Percentiles rank a stretch among this genome's conserved stretches.
Conservation (phyloP, 106 monocot species). For the Xerophyta viscosa region DNA sequence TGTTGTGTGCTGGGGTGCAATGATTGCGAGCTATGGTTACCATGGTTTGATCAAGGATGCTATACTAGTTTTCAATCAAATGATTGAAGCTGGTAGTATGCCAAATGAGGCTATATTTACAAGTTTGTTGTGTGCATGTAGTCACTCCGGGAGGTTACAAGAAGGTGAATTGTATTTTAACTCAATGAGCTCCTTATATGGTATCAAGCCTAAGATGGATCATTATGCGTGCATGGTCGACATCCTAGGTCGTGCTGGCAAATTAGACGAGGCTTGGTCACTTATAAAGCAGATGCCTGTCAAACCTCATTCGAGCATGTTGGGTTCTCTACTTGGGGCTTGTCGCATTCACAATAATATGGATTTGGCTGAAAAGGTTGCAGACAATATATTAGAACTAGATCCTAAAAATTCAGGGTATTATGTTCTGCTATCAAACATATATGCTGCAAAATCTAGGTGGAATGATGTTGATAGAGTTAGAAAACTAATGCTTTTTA, state of each 20-base stretch:
- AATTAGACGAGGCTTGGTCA: conserved; percentile 39
- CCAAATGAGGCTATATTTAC: conserved; percentile 55
- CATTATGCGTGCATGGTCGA: conserved; percentile 63
- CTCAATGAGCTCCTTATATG: conserved; percentile 22
- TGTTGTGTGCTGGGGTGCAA: conserved; percentile 59
- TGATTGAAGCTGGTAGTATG: conserved; percentile 28
- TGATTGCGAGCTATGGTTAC: conserved; percentile 54
- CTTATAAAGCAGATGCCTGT: conserved; percentile 45
- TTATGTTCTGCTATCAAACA: conserved; percentile 67
- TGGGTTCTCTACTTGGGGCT: conserved; percentile 53
- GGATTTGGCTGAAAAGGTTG: conserved; percentile 40
- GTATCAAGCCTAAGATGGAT: conserved; percentile 28
- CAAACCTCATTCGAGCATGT: conserved; percentile 38
- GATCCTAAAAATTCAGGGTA: conserved; percentile 36
- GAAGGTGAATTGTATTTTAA: conserved; percentile 39
- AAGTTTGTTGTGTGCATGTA: conserved; percentile 52
- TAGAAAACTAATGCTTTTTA: conserved; percentile 34
- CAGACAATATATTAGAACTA: conserved; percentile 33
- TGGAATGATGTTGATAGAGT: conserved; percentile 65
- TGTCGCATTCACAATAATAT: conserved; percentile 40
- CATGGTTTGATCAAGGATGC: conserved; percentile 47
- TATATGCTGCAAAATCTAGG: conserved; percentile 58
- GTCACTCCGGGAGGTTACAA: conserved; percentile 39
- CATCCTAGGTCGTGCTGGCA: conserved; percentile 58
- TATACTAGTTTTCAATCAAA: conserved; percentile 26